These are phyloP conservation scores for Cytospora paraplurivora DNA, from an alignment of 2,329 filamentous ascomycete genomes.

Conservation along the genomic window DNA sequence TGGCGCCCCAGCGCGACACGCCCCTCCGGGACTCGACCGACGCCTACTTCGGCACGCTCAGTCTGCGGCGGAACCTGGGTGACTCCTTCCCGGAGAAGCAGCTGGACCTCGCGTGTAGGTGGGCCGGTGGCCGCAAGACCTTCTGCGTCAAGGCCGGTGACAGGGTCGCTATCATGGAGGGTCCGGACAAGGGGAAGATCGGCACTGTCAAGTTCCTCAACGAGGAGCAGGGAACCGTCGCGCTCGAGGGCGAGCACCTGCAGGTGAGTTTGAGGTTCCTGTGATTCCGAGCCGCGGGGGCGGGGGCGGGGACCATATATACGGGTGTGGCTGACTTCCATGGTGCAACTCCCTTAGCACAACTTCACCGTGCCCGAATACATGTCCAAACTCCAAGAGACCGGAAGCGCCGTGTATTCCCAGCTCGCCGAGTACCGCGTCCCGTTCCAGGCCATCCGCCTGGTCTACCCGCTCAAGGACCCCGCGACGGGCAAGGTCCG, in stretches of 20 bases:
- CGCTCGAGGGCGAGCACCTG: conserved; percentile 61
- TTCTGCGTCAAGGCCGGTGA: conserved; percentile 70
- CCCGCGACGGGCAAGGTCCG: conserved; percentile 62
- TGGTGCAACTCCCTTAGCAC: conserved; percentile 13
- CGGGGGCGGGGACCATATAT: neutral
- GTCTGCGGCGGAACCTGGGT: conserved; percentile 33
- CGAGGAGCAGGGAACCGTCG: conserved; percentile 56
- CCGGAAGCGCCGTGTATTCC: conserved; percentile 38
- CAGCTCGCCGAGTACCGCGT: conserved; percentile 58
- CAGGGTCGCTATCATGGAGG: conserved; percentile 78
- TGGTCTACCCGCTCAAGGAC: conserved; percentile 76
- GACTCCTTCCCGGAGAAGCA: conserved; percentile 39
- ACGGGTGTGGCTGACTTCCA: conserved; percentile 9
- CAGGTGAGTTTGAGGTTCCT: conserved; percentile 51
- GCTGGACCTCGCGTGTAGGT: conserved; percentile 46
- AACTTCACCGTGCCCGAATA: conserved; percentile 45
- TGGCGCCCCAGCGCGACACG: conserved; percentile 76
- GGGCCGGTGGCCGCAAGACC: conserved; percentile 58
- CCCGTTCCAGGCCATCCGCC: conserved; percentile 72
- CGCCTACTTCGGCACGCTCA: conserved; percentile 45
- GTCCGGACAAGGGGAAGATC: conserved; percentile 82
- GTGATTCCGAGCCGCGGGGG: neutral
- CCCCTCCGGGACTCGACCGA: conserved; percentile 63
- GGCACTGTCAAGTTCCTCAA: conserved; percentile 66
- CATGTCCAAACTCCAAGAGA: conserved; percentile 40